Percentiles rank a stretch among this genome's conserved stretches.
phyloP scores from a whole-genome alignment of 2,329 filamentous ascomycete genomes.

The Aureobasidium sp. region DNA sequence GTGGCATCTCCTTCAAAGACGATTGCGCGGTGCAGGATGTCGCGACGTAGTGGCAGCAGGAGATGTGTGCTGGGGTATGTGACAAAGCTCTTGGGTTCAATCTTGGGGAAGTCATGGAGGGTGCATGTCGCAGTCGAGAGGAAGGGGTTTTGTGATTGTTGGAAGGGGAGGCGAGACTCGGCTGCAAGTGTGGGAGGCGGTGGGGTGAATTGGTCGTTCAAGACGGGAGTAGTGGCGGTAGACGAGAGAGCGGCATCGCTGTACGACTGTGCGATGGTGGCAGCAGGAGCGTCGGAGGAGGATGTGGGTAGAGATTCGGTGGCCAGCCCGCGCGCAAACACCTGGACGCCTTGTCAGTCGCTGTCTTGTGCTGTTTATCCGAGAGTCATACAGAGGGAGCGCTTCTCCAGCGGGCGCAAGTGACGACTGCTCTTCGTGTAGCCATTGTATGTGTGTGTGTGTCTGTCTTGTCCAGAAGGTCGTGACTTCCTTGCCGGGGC shows the following conservation, averaged over 20 bases:
- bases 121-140: slow-evolving; percentile 64
- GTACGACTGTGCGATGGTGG: slow-evolving; percentile 26
- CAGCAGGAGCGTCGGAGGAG: slow-evolving; percentile 15
- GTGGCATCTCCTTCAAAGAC: slow-evolving; percentile 86
- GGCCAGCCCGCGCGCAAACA: slow-evolving; percentile 48
- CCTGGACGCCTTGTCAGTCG: background rate
- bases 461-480: background rate
- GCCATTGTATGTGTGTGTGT: background rate
- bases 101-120: slow-evolving; percentile 78
- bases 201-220: slow-evolving; percentile 16
- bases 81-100: slow-evolving; percentile 74
- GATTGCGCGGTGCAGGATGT: slow-evolving; percentile 86
- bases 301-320: slow-evolving; percentile 26
- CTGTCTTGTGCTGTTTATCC: background rate
- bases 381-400: background rate
- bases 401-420: slow-evolving; percentile 1
- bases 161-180: slow-evolving; percentile 16
- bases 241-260: slow-evolving; percentile 28
- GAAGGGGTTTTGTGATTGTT: slow-evolving; percentile 32
- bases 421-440: slow-evolving; percentile 3
- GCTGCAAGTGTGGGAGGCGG: slow-evolving; percentile 12
- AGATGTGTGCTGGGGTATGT: slow-evolving; percentile 76
- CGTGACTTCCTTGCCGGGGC: background rate
- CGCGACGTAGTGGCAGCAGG: slow-evolving; percentile 74
- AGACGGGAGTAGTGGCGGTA: slow-evolving; percentile 17